These are phyloP conservation scores for Pyricularia pennisetigena DNA, from an alignment of 2,329 filamentous ascomycete species.

Conservation along the genomic window DNA sequence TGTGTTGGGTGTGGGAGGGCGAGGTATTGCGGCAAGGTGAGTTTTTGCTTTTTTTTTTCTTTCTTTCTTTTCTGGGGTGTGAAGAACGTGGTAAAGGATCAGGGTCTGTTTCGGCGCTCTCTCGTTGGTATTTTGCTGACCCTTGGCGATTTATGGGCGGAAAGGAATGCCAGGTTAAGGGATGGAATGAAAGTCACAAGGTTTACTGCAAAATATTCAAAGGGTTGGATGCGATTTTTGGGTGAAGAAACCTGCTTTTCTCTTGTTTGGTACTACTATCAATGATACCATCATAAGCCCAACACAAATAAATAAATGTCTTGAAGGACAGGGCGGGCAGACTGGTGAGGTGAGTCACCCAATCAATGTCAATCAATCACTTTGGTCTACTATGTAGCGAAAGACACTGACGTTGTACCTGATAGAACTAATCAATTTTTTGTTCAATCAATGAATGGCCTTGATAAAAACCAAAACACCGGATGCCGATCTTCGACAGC, in stretches of 20 bases:
- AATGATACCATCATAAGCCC: not conserved
- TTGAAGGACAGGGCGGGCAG: not conserved
- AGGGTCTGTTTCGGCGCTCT: not conserved
- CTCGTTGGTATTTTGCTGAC: not conserved
- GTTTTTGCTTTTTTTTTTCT: slow-evolving; percentile 6
- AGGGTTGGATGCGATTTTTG: slow-evolving; percentile 25
- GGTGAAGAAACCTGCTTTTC: not conserved
- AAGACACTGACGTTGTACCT: not conserved
- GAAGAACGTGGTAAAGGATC: not conserved
- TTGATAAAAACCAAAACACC: not conserved
- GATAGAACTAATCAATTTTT: too few species aligned
- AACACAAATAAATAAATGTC: not conserved
- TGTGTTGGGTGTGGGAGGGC: slow-evolving; percentile 33
- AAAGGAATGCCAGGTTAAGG: slow-evolving; percentile 32
- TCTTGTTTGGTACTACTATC: not conserved
- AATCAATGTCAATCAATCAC: not conserved
- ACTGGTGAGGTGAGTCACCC: not conserved
- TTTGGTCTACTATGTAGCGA: not conserved
- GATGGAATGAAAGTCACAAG: slow-evolving; percentile 33
- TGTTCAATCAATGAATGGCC: not conserved
- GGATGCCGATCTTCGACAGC: not conserved
- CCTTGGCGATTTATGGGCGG: too few species aligned
- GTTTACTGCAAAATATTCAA: slow-evolving; percentile 32
- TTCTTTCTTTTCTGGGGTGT: not conserved
- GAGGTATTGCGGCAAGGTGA: slow-evolving; percentile 37